These are phyloP conservation scores for Ophiostoma sp. DNA, from an alignment of 2,329 filamentous ascomycete species.

Conservation along the genomic window DNA sequence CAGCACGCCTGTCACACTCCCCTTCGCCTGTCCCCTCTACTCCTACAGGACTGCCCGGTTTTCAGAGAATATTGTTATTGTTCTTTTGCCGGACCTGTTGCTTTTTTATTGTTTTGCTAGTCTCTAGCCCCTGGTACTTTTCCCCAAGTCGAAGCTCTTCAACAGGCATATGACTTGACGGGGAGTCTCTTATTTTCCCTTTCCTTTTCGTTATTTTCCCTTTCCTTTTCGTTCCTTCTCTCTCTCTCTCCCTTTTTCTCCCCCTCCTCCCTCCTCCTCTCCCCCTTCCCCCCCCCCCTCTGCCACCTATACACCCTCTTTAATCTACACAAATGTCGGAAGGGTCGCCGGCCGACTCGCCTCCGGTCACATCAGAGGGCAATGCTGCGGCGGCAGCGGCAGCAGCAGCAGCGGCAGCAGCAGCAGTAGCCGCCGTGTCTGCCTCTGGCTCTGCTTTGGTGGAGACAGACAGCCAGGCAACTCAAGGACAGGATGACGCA, in stretches of 20 bases:
- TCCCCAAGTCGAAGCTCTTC: background rate
- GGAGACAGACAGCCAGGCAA: background rate
- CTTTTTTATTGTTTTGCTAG: background rate
- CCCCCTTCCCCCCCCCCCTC: background rate
- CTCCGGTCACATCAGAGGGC: constrained; percentile 17
- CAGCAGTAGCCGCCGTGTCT: constrained; percentile 17
- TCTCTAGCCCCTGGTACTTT: constrained; percentile 1
- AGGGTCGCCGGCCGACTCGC: constrained; percentile 21
- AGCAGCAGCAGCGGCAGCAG: constrained; percentile 16
- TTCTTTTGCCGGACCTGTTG: background rate
- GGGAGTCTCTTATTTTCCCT: background rate
- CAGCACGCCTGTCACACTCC: background rate
- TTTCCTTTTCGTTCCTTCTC: constrained; percentile 7
- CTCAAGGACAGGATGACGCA: background rate
- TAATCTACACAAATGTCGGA: constrained; percentile 23
- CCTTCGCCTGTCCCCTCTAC: background rate
- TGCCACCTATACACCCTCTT: background rate
- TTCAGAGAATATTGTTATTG: background rate
- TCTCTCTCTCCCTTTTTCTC: constrained; percentile 11
- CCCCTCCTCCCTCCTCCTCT: background rate
- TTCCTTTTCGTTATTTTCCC: constrained; percentile 17
- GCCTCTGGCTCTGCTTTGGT: constrained; percentile 20
- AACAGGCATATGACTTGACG: constrained; percentile 9
- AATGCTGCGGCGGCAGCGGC: constrained; percentile 1
- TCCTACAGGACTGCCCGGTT: background rate